Base-by-base conservation (phyloP, 2,329 filamentous ascomycete species). In the Xylariaceae sp. region DNA sequence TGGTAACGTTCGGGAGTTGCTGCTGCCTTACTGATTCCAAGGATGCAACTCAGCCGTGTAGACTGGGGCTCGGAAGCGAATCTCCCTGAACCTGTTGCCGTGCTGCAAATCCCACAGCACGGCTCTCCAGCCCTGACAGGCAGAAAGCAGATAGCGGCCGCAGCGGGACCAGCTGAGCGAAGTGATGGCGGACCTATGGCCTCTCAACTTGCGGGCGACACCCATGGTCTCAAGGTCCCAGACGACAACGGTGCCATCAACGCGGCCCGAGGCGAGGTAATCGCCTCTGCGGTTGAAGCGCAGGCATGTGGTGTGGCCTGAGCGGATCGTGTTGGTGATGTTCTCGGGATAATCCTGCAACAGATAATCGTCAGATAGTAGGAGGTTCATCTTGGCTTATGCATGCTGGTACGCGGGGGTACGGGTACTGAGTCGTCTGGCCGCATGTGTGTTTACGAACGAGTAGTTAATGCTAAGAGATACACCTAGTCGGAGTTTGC, bases 211-310 rank as follows among this genome's bases (percentile, higher is more conserved):
- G 66, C 91, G 87, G 53, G 94, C 94, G 5, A 97, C 90, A 36
- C 94, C 93, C 79, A 95, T 96, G 10, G 95, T 99, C 73, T 99
- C 95, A 45, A 97, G 84, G 68, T 99, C 94, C 80, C 96, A 99
- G 43, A 99, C 88, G 50, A 96, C 90, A 39, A 99, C 88, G 5
- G 90, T 94, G 60, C 94, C 94, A 73, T 99, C 94, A 56, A 91
- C 89, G 67, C 94, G 87, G 58, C 94, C 94, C 31, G 92, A 96
- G 42, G 94, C 94, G 58, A 99, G 85, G 63, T 94, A 92, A 72
- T 99, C 93, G 71, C 94, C 94, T 67, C 87, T 89, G 67, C 91
- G 89, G 67, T 93, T 97, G 80, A 99, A 99, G 60, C 93, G 90
- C 56, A 86, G 73, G 65, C 81, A 84, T 60, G 81, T 83, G 53